Evolutionary conservation across 2,329 filamentous ascomycete genomes (phyloP), one percentile per base, ranked within the genome.

Genomic region (Aspergillus luchuensis): DNA sequence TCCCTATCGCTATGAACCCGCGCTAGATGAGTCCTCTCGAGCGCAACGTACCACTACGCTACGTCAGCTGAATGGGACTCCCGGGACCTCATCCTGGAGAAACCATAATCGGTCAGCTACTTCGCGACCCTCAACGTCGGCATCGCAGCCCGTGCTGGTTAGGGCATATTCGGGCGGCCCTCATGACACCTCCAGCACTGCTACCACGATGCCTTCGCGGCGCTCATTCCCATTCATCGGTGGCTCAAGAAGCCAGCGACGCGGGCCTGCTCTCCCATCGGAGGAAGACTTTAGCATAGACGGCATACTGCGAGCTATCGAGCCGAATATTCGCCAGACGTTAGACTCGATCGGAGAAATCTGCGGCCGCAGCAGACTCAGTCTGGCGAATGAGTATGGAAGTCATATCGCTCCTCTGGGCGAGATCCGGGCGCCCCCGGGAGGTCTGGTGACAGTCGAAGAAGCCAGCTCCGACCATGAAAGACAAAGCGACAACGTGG

Each of bases 301-400:
- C 30, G 79, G 80, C 28, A 85, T 86, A 60, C 74, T 86, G 13
- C 78, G 79, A 23, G 82, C 84, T 28, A 83, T 86, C 58, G 83
- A 87, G 58, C 81, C 84, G 11, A 85, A 87, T 65, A 85, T 88
- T 50, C 77, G 82, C 63, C 75, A 76, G 13, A 85, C 85, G 8
- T 79, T 88, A 56, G 83, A 87, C 67, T 83, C 84, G 15, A 88
- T 88, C 65, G 85, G 85, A 23, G 84, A 87, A 66, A 87, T 88
- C 61, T 86, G 84, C 65, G 85, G 86, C 3, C 79, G 84, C 61
- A 88, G 84, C 71, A 82, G 82, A 65, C 76, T 87, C 68, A 87
- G 85, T 66, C 74, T 88, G 61, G 85, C 86, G 8, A 85, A 88
- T 67, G 85, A 88, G 69, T 86, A 88, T 69, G 82, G 81, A 36